Evolutionary conservation across 805 yeast genomes (phyloP).

Genomic region (Candida lessepsii): DNA sequence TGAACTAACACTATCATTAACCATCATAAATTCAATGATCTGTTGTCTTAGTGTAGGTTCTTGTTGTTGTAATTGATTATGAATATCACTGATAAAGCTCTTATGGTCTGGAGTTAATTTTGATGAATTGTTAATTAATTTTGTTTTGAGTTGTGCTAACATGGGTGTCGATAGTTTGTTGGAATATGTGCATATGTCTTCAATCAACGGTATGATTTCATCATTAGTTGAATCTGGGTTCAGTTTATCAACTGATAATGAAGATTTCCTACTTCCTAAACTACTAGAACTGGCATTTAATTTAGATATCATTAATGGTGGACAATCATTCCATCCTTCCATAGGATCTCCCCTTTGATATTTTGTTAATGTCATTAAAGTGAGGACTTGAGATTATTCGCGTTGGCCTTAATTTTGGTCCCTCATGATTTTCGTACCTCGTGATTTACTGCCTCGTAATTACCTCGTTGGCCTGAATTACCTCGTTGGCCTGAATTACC

Average conservation of each 20-base stretch:
- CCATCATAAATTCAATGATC: constrained; percentile 53
- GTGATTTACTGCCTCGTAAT: too few relatives aligned
- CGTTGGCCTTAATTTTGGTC: too few relatives aligned
- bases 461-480: too few relatives aligned
- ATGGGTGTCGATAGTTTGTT: constrained; percentile 41
- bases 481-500: too few relatives aligned
- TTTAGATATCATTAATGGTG: constrained; percentile 28
- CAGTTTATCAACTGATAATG: neutral
- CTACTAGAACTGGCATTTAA: constrained; percentile 9
- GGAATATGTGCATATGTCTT: constrained; percentile 14
- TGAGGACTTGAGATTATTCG: too few relatives aligned
- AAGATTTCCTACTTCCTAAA: constrained; percentile 1
- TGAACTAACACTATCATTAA: constrained; percentile 51
- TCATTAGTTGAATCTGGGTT: neutral
- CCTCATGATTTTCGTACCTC: too few relatives aligned
- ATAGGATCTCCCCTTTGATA: constrained; percentile 38
- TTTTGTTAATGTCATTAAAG: constrained; percentile 26
- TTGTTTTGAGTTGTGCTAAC: constrained; percentile 41
- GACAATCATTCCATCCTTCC: constrained; percentile 67
- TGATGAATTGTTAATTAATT: constrained; percentile 22
- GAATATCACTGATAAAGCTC: constrained; percentile 16
- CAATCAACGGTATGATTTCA: constrained; percentile 9
- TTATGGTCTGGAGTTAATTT: constrained; percentile 10
- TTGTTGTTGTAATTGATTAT: constrained; percentile 9
- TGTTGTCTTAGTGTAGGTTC: constrained; percentile 22